phyloP scores from a whole-genome alignment of 805 yeast genomes.

The Torulaspora gathmanii region DNA sequence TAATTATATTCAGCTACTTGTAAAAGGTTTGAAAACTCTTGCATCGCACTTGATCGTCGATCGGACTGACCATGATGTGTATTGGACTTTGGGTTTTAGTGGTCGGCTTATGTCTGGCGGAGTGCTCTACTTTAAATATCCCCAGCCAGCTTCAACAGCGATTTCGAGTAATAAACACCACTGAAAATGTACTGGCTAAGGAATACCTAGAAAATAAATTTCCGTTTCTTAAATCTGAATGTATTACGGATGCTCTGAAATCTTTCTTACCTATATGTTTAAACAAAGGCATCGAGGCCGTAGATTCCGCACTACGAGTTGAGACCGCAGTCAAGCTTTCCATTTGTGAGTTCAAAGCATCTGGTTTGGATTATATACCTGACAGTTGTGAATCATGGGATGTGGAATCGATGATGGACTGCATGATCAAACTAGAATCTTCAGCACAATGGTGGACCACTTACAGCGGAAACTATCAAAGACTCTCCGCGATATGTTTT shows the following conservation, averaged over 20 bases:
- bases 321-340: conserved; percentile 47
- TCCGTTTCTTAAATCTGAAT: conserved; percentile 27
- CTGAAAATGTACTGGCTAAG: conserved; percentile 5
- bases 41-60: too few species aligned
- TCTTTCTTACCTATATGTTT: conserved; percentile 42
- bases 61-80: background rate
- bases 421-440: conserved; percentile 41
- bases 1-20: background rate
- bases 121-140: conserved; percentile 5
- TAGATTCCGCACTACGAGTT: conserved; percentile 33
- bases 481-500: conserved; percentile 48
- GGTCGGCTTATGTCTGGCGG: background rate
- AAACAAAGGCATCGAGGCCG: conserved; percentile 39
- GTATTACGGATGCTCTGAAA: conserved; percentile 41
- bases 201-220: conserved; percentile 18
- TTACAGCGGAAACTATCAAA: conserved; percentile 59
- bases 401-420: conserved; percentile 27
- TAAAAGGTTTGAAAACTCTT: background rate
- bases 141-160: conserved; percentile 9
- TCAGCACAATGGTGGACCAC: conserved; percentile 69
- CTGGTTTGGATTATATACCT: conserved; percentile 37
- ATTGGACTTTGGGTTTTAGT: background rate
- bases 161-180: background rate
- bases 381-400: conserved; percentile 26
- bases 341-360: conserved; percentile 50